These are phyloP conservation scores for Eucalyptus cladocalyx DNA, from an alignment of 345 rosid genomes.

Conservation along the genomic window DNA sequence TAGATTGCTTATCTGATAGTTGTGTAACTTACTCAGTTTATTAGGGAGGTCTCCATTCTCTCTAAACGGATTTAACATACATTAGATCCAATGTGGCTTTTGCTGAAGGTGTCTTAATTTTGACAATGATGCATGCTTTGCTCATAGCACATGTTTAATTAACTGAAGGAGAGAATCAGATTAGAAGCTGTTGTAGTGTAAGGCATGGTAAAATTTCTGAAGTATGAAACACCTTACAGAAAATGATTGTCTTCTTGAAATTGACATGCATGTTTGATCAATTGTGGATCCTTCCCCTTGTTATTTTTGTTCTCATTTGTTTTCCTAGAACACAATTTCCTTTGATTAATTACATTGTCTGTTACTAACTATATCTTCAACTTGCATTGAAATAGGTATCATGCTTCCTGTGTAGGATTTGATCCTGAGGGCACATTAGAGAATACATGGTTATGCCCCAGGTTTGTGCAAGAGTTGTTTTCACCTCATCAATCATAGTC, in stretches of 20 bases:
- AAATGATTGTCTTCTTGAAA: background rate
- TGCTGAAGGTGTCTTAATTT: background rate
- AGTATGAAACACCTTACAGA: background rate
- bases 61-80: background rate
- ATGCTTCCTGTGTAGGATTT: conserved; percentile 95
- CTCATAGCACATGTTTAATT: background rate
- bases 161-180: background rate
- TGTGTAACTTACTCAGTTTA: background rate
- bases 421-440: conserved; percentile 76
- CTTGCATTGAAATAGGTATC: conserved; percentile 56
- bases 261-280: background rate
- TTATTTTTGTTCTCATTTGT: background rate
- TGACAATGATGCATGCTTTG: background rate
- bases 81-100: background rate
- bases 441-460: conserved; percentile 92
- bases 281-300: background rate
- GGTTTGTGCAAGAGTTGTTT: conserved; percentile 36
- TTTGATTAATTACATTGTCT: background rate
- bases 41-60: background rate
- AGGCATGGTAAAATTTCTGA: background rate
- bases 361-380: background rate
- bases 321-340: background rate
- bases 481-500: background rate
- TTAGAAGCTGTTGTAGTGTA: background rate
- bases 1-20: background rate